Conservation (phyloP, 1,284 basidiomycete species). For the Moesziomyces parantarcticus region DNA sequence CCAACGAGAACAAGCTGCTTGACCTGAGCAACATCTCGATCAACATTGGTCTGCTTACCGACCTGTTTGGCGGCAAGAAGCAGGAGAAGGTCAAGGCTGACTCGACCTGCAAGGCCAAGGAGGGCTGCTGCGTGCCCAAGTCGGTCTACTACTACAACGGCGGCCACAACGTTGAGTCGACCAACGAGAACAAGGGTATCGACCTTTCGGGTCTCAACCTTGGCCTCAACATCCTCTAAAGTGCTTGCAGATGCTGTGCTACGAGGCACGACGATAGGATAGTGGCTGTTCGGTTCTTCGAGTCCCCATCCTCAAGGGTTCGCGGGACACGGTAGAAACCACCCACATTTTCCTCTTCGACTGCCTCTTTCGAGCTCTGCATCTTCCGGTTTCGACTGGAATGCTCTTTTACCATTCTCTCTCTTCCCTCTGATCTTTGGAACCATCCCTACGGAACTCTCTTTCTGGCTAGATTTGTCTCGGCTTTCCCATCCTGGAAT, state of each 20-base stretch:
- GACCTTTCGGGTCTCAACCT: conserved; percentile 39
- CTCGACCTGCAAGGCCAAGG: conserved; percentile 23
- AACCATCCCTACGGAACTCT: too few species aligned
- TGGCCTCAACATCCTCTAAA: conserved; percentile 38
- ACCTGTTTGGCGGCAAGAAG: conserved; percentile 28
- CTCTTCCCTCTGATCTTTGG: too few species aligned
- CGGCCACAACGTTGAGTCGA: conserved; percentile 35
- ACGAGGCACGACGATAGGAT: too few species aligned
- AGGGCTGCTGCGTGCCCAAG: conserved; percentile 43
- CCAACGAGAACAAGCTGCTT: conserved; percentile 42
- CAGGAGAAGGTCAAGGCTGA: conserved; percentile 19
- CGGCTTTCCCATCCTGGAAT: conserved; percentile 4
- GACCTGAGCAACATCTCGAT: conserved; percentile 37
- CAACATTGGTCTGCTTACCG: conserved; percentile 29
- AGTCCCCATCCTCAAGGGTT: too few species aligned
- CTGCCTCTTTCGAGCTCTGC: too few species aligned
- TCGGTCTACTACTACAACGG: conserved; percentile 49
- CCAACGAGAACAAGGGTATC: conserved; percentile 44
- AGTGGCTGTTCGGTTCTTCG: too few species aligned
- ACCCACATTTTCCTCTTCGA: too few species aligned
- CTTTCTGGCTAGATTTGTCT: conserved; percentile 21
- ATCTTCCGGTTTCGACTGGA: too few species aligned
- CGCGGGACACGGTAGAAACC: too few species aligned
- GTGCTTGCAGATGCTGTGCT: not conserved
- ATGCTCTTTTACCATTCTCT: too few species aligned